Evolutionary conservation across 805 yeast species (phyloP).

Genomic region (Metschnikowia henanensis): DNA sequence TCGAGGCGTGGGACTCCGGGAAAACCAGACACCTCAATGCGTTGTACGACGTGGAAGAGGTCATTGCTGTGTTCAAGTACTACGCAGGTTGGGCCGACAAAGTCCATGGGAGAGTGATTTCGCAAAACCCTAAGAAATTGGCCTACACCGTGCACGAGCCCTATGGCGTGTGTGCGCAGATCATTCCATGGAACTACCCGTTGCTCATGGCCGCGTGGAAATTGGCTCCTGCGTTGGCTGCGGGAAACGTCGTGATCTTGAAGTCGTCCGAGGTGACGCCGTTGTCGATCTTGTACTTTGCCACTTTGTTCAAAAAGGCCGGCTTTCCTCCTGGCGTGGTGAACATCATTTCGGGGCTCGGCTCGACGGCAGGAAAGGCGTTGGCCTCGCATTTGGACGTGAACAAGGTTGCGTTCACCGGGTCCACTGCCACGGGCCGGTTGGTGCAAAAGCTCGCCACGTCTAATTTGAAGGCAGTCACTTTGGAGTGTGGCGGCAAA

Average conservation of each 20-base stretch:
- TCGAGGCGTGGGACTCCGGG: conserved; percentile 50
- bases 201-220: conserved; percentile 75
- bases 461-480: conserved; percentile 36
- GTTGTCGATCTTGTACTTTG: conserved; percentile 62
- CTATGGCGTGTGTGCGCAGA: conserved; percentile 63
- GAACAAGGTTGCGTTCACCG: conserved; percentile 45
- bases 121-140: conserved; percentile 47
- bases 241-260: conserved; percentile 71
- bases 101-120: conserved; percentile 45
- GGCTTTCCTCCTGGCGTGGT: conserved; percentile 80
- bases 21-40: conserved; percentile 50
- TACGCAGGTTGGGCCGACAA: conserved; percentile 68
- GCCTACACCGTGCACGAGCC: conserved; percentile 74
- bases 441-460: conserved; percentile 38
- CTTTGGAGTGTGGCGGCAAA: conserved; percentile 49
- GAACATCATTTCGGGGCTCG: conserved; percentile 70
- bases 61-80: conserved; percentile 47
- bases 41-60: conserved; percentile 47
- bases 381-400: conserved; percentile 57
- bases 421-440: conserved; percentile 42
- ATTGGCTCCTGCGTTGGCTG: conserved; percentile 78
- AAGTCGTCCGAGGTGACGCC: conserved; percentile 81
- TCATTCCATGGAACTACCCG: conserved; percentile 76
- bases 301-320: conserved; percentile 55
- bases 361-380: conserved; percentile 67